phyloP scores from a whole-genome alignment of 495 filamentous ascomycete genomes.

The Penicillium crystallinum region DNA sequence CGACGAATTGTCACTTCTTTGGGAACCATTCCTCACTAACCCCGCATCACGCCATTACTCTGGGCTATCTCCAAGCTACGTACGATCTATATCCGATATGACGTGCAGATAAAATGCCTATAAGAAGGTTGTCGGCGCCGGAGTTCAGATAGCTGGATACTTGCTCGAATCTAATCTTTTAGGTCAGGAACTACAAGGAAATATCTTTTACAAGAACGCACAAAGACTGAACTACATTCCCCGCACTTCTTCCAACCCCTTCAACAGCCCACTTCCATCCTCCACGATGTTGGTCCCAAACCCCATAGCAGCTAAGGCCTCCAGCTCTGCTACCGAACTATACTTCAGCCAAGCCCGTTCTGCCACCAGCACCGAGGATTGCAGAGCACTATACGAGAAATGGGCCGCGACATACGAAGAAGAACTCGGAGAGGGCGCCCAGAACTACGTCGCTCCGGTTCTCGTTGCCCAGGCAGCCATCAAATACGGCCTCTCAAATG shows the following conservation, averaged over 20 bases:
- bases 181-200: not conserved
- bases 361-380: conserved; percentile 21
- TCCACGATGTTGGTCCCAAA: conserved; percentile 22
- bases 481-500: conserved; percentile 13
- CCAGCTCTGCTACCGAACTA: conserved; percentile 18
- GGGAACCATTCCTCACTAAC: conserved; percentile 9
- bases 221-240: not conserved
- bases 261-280: not conserved
- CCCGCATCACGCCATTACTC: conserved; percentile 23
- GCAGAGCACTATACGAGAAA: conserved; percentile 39
- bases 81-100: not conserved
- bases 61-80: not conserved
- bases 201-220: not conserved
- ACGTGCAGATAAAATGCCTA: conserved; percentile 4
- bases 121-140: conserved; percentile 12
- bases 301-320: conserved; percentile 1
- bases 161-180: not conserved
- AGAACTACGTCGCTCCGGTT: conserved; percentile 38
- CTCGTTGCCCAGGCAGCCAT: conserved; percentile 32
- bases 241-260: not conserved
- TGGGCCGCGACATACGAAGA: conserved; percentile 44
- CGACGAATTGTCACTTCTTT: conserved; percentile 8
- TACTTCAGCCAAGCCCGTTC: conserved; percentile 26
- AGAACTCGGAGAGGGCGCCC: conserved; percentile 32
- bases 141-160: not conserved